Evolutionary conservation across 306 rosid genomes (phyloP).

Genomic region (Sicyos edulis): DNA sequence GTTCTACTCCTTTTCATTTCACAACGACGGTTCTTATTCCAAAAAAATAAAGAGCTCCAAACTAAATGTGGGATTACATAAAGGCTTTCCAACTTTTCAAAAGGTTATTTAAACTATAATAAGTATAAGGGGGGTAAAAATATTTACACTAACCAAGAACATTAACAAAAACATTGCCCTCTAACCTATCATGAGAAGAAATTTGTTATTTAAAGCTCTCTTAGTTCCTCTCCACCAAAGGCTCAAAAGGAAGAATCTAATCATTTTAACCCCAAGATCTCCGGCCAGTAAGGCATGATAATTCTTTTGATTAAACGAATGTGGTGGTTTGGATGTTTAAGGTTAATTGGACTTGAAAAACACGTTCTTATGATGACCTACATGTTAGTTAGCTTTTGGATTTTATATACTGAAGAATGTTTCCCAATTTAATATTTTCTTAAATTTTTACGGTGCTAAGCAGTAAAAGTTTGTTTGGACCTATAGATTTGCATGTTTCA

Average conservation of each 20-base stretch:
- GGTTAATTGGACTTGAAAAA: background rate
- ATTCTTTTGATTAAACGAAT: background rate
- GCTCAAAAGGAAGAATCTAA: background rate
- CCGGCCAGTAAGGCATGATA: background rate
- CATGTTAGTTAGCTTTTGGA: constrained; percentile 1
- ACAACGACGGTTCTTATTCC: too few relatives aligned
- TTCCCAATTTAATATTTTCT: too few relatives aligned
- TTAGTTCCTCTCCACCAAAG: background rate
- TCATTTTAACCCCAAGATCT: background rate
- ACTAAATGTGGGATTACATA: background rate
- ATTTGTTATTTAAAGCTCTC: background rate
- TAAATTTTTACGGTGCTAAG: too few relatives aligned
- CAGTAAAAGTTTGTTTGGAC: too few relatives aligned
- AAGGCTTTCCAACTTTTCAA: background rate
- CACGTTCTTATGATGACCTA: background rate
- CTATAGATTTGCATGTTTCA: constrained; percentile 16
- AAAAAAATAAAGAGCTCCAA: background rate
- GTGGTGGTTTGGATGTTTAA: background rate
- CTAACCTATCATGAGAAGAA: background rate
- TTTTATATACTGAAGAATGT: constrained; percentile 10
- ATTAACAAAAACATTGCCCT: background rate
- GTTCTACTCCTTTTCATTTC: too few relatives aligned
- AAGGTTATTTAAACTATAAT: background rate
- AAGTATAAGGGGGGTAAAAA: background rate
- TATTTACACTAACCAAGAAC: background rate